Base-by-base conservation (phyloP, 257 asterid species). In the Scutellaria barbata region DNA sequence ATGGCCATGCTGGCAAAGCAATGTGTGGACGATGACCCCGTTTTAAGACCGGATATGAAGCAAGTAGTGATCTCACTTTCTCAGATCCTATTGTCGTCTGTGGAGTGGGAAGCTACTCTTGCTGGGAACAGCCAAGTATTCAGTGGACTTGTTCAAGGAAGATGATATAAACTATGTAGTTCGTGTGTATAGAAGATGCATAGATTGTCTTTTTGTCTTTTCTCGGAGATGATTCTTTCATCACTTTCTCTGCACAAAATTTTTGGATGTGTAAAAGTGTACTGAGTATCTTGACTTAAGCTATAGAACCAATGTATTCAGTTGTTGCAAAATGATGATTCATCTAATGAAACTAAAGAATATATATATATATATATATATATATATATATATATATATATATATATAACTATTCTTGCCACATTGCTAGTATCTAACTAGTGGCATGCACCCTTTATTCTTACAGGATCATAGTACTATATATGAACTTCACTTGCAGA, bases 21-120 rank as follows among this genome's bases (percentile, higher is more conserved):
- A 81, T 95, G 99, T 11, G 94, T 85, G 12, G 99, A 95, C 1
- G 96, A 89, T 1, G 99, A 92, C 75, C 98, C 98, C 7, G 86
- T 92, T 66, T 77, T 95, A 73, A 85, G 98, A 66, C 99, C 99
- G 2, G 96, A 95, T 86, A 95, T 89, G 98, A 95, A 86, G 84
- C 99, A 89, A 74, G 84, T 95, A 4, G 96, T 89, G 76, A 89
- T 95, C 37, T 79, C 97, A 0, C 96, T 95, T 51, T 95, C 99
- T 0, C 97, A 95, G 68, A 92, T 95, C 68, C 86, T 92, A 43
- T 77, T 95, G 74, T 89, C 98, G 5, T 95, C 99, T 2, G 82
- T 92, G 4, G 98, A 95, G 80, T 95, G 98, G 99, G 99, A 95
- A 88, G 99, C 99, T 45, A 95, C 98, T 57, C 99, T 95, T 68